A percentile compares a stretch with the other conserved stretches of the same genome.
Evolutionary conservation across 2,329 filamentous ascomycete genomes (phyloP).

Genomic region (Magnaporthiopsis rhizophila): DNA sequence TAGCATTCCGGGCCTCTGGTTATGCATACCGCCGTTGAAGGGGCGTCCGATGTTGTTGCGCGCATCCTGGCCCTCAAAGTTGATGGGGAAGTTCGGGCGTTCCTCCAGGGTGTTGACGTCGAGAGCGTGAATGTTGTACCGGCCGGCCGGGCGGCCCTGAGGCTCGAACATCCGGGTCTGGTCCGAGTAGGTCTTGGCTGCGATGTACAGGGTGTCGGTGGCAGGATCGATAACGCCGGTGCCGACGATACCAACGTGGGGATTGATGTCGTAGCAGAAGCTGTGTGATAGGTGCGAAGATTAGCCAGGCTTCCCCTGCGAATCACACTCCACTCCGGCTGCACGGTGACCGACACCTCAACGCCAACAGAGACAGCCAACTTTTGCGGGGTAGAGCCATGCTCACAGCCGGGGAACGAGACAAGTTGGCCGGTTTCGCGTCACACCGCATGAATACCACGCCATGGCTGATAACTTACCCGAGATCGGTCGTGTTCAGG

Average conservation of each 20-base stretch:
- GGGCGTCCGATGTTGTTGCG: constrained; percentile 35
- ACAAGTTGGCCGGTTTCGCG: no score
- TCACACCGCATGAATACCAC: no score
- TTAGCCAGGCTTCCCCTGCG: no score
- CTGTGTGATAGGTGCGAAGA: background rate
- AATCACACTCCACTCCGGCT: no score
- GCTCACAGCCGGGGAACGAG: no score
- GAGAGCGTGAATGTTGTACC: constrained; percentile 37
- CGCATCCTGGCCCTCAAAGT: constrained; percentile 33
- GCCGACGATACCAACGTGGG: constrained; percentile 36
- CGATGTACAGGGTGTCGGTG: constrained; percentile 41
- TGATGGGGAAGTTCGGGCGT: constrained; percentile 31
- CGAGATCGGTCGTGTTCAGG: constrained; percentile 22
- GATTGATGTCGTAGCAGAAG: constrained; percentile 37
- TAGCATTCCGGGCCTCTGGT: constrained; percentile 37
- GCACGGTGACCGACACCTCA: no score
- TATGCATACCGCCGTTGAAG: constrained; percentile 39
- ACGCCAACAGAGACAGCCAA: no score
- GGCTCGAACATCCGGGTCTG: constrained; percentile 22
- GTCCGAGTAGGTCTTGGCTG: constrained; percentile 38
- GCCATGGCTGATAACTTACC: background rate
- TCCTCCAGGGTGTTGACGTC: constrained; percentile 35
- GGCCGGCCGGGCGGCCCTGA: constrained; percentile 31
- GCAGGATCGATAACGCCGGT: constrained; percentile 43
- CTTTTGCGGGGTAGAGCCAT: no score